These are phyloP conservation scores for Albatrellus ellisii DNA, from an alignment of 768 basidiomycete species.

Conservation along the genomic window DNA sequence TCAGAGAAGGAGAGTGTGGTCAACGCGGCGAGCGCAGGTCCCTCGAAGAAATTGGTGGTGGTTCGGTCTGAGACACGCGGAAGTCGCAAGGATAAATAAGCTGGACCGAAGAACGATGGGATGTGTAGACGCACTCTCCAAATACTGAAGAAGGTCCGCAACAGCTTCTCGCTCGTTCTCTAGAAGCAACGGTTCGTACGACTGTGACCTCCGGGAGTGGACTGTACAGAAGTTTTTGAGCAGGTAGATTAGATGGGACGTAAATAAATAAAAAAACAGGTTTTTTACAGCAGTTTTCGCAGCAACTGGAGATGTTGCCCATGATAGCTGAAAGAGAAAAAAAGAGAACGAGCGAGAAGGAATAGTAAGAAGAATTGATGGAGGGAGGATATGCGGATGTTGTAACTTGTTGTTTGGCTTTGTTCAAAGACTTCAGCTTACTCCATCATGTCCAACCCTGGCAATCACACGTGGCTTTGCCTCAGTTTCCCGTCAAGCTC, in stretches of 20 bases:
- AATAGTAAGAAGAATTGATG: constrained; percentile 6
- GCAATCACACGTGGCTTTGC: no score
- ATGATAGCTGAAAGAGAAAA: constrained; percentile 23
- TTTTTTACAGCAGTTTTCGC: constrained; percentile 78
- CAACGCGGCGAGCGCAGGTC: constrained; percentile 81
- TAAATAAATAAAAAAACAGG: constrained; percentile 18
- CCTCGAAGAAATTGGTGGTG: constrained; percentile 97
- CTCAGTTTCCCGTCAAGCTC: no score
- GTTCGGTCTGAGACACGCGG: constrained; percentile 93
- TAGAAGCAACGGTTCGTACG: constrained; percentile 75
- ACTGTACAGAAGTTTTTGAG: constrained; percentile 30
- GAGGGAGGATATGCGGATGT: background rate
- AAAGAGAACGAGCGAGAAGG: constrained; percentile 4
- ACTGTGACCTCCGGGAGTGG: constrained; percentile 70
- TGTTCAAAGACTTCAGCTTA: background rate
- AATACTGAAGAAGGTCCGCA: constrained; percentile 90
- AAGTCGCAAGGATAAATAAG: constrained; percentile 3
- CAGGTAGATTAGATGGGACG: constrained; percentile 7
- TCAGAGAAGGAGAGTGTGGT: constrained; percentile 98
- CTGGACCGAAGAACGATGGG: background rate
- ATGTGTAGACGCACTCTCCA: constrained; percentile 69
- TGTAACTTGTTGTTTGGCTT: background rate
- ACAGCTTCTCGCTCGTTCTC: constrained; percentile 97
- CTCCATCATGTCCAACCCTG: no score
- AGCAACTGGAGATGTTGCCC: constrained; percentile 73